Evolutionary conservation across 179 eudicot genomes (phyloP), one percentile per base, ranked within the genome.

Genomic region (Silene noctiflora): DNA sequence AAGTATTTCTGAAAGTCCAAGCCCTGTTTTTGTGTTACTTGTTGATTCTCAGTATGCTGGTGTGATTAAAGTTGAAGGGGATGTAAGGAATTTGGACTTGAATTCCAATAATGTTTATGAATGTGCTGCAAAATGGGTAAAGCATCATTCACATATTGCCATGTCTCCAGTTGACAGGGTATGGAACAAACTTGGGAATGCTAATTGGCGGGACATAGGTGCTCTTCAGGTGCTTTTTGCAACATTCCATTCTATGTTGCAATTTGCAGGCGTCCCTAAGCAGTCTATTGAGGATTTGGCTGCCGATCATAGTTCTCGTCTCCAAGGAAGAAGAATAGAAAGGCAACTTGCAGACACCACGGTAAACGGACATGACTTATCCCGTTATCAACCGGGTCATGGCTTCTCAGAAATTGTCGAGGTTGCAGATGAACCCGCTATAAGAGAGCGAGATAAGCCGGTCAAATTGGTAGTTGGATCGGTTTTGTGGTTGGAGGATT

Each of bases 171-270:
- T 92, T 63, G 93, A 94, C 83, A 87, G 91, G 75, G 84, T 94
- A 67, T 94, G 98, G 98, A 94, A 92, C 86, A 91, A 92, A 87
- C 94, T 92, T 35, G 97, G 97, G 62, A 92, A 91, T 78, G 91
- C 97, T 60, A 92, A 92, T 75, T 92, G 97, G 97, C 90, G 91
- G 66, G 97, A 92, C 72, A 79, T 92, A 46, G 97, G 94, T 60
- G 92, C 96, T 74, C 84, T 92, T 72, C 96, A 92, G 85, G 85
- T 87, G 39, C 96, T 92, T 81, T 92, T 87, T 83, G 96, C 97
- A 53, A 92, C 96, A 25, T 91, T 89, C 75, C 92, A 92, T 76
- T 87, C 90, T 27, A 84, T 92, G 73, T 70, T 75, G 51, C 94
- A 92, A 60, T 84, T 82, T 79, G 94, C 90, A 65, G 96, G 96